These are phyloP conservation scores for Fraxinus paxiana DNA, from an alignment of 305 asterid species.

Conservation along the genomic window DNA sequence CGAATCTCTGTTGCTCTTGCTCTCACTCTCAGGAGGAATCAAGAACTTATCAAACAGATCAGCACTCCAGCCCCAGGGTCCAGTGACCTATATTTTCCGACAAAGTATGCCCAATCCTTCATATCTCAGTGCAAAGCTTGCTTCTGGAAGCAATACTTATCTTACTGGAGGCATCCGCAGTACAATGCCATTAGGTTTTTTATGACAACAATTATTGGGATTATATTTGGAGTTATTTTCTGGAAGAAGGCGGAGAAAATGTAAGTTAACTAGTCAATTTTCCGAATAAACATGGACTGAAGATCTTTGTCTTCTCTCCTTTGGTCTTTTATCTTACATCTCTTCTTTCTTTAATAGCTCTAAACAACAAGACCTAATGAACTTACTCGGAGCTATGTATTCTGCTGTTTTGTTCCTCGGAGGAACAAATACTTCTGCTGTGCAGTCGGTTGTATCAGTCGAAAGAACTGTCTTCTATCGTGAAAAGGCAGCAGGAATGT, in stretches of 20 bases:
- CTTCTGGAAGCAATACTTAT: conserved; percentile 81
- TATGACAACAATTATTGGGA: conserved; percentile 62
- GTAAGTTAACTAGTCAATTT: conserved; percentile 41
- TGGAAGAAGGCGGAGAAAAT: conserved; percentile 70
- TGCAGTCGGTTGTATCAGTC: conserved; percentile 78
- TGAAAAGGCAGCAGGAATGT: conserved; percentile 96
- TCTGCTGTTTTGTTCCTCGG: conserved; percentile 87
- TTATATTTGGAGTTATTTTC: conserved; percentile 72
- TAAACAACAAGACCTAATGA: conserved; percentile 67
- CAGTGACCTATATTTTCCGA: conserved; percentile 60
- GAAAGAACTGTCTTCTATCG: conserved; percentile 94
- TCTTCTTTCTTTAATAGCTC: conserved; percentile 40
- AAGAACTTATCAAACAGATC: conserved; percentile 69
- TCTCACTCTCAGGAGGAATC: conserved; percentile 56
- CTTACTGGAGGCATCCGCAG: conserved; percentile 90
- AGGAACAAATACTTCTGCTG: conserved; percentile 74
- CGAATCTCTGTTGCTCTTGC: neutral
- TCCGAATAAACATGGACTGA: neutral
- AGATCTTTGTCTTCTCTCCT: conserved; percentile 1
- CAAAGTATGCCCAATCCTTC: conserved; percentile 66
- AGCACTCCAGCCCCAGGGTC: conserved; percentile 71
- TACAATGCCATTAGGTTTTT: conserved; percentile 71
- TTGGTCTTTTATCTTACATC: neutral
- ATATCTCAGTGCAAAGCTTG: conserved; percentile 76
- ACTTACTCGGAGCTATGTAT: conserved; percentile 82